Evolutionary conservation across 495 filamentous ascomycete species (phyloP).

Genomic region (Talaromyces stipitatus): DNA sequence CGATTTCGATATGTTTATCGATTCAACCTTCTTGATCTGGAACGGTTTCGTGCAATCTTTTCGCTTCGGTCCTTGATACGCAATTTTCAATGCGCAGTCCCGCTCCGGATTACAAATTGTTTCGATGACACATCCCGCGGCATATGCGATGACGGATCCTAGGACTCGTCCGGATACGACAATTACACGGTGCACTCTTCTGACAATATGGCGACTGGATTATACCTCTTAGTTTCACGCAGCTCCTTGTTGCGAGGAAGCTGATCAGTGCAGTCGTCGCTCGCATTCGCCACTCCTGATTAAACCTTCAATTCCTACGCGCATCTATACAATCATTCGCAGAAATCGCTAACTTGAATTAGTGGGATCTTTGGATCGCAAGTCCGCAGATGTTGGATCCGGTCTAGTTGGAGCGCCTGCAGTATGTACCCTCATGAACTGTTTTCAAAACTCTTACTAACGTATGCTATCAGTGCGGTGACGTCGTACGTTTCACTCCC

Average conservation of each 20-base stretch:
- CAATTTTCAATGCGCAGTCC: not conserved
- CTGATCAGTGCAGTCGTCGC: no score
- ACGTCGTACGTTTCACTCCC: conserved; percentile 16
- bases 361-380: conserved; percentile 86
- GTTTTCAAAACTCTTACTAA: not conserved
- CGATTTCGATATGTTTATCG: not conserved
- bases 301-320: no score
- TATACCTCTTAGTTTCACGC: not conserved
- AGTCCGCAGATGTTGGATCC: conserved; percentile 71
- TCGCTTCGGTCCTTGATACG: not conserved
- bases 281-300: no score
- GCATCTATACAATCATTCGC: no score
- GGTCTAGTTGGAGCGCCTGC: conserved; percentile 95
- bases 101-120: not conserved
- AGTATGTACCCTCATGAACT: not conserved
- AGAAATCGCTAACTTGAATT: not conserved
- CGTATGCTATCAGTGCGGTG: conserved; percentile 16
- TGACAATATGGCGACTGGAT: not conserved
- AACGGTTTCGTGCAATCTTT: not conserved
- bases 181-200: not conserved
- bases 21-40: not conserved
- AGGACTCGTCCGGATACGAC: not conserved
- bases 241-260: no score
- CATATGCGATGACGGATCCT: not conserved
- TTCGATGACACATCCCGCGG: not conserved